Evolutionary conservation across 345 rosid species (phyloP).

Genomic region (Xanthoceras sorbifolium): DNA sequence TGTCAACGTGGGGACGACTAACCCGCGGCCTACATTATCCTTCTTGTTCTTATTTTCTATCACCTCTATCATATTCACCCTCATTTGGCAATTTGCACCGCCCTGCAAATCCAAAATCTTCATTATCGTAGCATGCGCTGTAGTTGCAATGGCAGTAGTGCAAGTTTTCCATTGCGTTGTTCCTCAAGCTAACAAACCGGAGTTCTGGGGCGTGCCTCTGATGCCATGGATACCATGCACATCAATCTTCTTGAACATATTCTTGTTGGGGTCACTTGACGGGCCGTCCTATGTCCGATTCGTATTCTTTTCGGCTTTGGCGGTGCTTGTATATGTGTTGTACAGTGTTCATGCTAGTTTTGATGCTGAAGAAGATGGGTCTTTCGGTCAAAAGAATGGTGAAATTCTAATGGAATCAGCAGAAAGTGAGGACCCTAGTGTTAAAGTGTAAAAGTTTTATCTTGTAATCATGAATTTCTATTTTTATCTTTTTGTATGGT

Average conservation of each 20-base stretch:
- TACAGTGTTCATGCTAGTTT: conserved; percentile 92
- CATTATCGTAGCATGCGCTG: conserved; percentile 47
- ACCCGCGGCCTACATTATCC: conserved; percentile 75
- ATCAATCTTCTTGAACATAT: conserved; percentile 82
- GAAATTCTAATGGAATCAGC: conserved; percentile 42
- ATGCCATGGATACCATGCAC: conserved; percentile 92
- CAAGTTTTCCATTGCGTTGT: conserved; percentile 54
- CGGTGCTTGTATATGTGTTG: conserved; percentile 62
- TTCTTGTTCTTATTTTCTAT: conserved; percentile 63
- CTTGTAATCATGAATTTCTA: background rate
- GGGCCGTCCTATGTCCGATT: conserved; percentile 72
- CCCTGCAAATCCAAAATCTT: conserved; percentile 53
- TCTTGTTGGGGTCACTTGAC: conserved; percentile 72
- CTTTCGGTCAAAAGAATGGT: conserved; percentile 39
- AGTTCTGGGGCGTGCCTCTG: conserved; percentile 87
- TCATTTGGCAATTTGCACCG: conserved; percentile 66
- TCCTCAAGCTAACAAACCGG: conserved; percentile 70
- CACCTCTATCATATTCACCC: conserved; percentile 63
- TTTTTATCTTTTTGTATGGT: conserved; percentile 12
- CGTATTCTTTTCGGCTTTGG: conserved; percentile 63
- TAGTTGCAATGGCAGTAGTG: conserved; percentile 44
- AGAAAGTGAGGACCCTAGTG: conserved; percentile 33
- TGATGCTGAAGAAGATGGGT: conserved; percentile 68
- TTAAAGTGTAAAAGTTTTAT: conserved; percentile 43
- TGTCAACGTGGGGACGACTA: conserved; percentile 57